Percentiles rank a stretch among this genome's conserved stretches.
Evolutionary conservation across 805 yeast species (phyloP).

Genomic region (Pichia heedii): DNA sequence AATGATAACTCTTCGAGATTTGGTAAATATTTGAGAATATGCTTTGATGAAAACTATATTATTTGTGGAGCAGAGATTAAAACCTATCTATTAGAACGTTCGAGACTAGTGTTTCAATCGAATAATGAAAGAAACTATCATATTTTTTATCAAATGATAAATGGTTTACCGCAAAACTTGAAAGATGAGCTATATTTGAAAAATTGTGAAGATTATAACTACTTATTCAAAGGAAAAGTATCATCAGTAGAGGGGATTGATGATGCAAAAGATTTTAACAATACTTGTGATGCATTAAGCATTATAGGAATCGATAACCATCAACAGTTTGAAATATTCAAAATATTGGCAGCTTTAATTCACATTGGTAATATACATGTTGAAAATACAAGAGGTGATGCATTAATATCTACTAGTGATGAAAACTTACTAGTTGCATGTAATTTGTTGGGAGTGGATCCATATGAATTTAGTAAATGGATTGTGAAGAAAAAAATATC

Average conservation of each 20-base stretch:
- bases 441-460: constrained; percentile 71
- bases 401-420: constrained; percentile 73
- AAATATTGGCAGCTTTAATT: constrained; percentile 74
- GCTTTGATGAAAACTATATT: constrained; percentile 62
- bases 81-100: constrained; percentile 86
- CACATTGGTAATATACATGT: constrained; percentile 90
- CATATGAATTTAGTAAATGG: constrained; percentile 76
- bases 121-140: constrained; percentile 83
- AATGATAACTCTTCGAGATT: constrained; percentile 97
- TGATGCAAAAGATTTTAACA: constrained; percentile 67
- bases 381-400: constrained; percentile 74
- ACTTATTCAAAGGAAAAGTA: constrained; percentile 80
- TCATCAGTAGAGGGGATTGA: constrained; percentile 64
- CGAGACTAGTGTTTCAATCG: constrained; percentile 91
- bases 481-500: constrained; percentile 82
- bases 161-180: constrained; percentile 57
- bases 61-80: constrained; percentile 93
- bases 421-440: constrained; percentile 74
- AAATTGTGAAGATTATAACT: constrained; percentile 59
- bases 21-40: constrained; percentile 89
- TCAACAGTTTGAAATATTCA: constrained; percentile 61
- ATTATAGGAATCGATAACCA: constrained; percentile 63
- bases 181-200: constrained; percentile 52
- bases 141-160: constrained; percentile 81
- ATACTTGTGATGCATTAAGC: constrained; percentile 66